A percentile compares a stretch with the other conserved stretches of the same genome.
phyloP scores from a whole-genome alignment of 2,329 filamentous ascomycete species.

The Exophiala xenobiotica region DNA sequence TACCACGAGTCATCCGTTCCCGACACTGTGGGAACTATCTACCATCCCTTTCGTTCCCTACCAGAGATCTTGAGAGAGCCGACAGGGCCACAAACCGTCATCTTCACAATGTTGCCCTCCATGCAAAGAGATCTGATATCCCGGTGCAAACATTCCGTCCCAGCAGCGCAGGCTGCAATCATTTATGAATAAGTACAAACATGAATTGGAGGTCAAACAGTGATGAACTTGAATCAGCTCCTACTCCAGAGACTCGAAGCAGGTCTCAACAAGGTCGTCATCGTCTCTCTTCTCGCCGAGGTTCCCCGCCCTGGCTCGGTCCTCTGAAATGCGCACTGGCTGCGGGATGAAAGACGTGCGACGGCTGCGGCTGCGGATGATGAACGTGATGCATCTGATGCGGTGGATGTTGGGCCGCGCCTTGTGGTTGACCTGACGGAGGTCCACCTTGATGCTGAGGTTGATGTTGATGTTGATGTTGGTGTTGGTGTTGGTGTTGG shows the following conservation, averaged over 20 bases:
- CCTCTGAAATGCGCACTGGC: constrained; percentile 14
- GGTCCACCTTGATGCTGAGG: constrained; percentile 13
- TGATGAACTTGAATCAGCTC: not conserved
- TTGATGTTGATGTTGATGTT: constrained; percentile 8
- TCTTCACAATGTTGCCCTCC: too few relatives aligned
- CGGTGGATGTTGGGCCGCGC: not conserved
- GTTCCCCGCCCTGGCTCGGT: constrained; percentile 21
- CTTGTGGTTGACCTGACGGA: constrained; percentile 2
- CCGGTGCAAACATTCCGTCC: not conserved
- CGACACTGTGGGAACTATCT: too few relatives aligned
- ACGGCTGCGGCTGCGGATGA: constrained; percentile 12
- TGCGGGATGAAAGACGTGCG: constrained; percentile 19
- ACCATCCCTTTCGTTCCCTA: too few relatives aligned
- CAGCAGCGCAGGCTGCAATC: not conserved
- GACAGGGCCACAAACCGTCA: too few relatives aligned
- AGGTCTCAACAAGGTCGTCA: constrained; percentile 1
- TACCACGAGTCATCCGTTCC: too few relatives aligned
- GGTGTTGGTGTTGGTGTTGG: constrained; percentile 10
- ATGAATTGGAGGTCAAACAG: not conserved
- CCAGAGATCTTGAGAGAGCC: too few relatives aligned
- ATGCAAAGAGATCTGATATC: too few relatives aligned
- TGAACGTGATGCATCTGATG: constrained; percentile 18
- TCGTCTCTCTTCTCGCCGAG: constrained; percentile 21
- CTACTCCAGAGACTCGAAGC: not conserved
- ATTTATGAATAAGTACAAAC: not conserved